Conservation (phyloP, 2,329 filamentous ascomycete species). For the Claviceps africana region DNA sequence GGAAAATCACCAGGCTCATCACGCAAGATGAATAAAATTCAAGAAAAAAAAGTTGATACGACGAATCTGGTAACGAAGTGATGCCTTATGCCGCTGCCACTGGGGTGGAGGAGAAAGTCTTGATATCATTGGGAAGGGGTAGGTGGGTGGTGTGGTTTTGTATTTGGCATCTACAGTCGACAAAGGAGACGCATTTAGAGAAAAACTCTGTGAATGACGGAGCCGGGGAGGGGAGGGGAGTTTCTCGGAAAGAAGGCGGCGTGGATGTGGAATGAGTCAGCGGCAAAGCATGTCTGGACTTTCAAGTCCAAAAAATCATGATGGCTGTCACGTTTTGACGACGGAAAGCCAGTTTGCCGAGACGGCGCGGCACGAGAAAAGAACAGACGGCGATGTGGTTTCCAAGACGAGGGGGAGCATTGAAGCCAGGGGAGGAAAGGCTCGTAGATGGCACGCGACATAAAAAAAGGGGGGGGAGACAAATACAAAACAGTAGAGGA, state of each 20-base stretch:
- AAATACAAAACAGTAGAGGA: not conserved
- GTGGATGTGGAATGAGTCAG: not conserved
- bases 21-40: constrained; percentile 15
- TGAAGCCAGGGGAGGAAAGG: not conserved
- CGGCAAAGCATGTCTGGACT: not conserved
- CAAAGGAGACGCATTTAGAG: not conserved
- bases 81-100: not conserved
- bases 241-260: not conserved
- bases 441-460: not conserved
- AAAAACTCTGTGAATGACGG: not conserved
- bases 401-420: not conserved
- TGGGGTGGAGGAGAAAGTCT: not conserved
- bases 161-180: not conserved
- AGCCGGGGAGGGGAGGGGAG: too few species aligned
- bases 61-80: not conserved
- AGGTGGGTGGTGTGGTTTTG: not conserved
- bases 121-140: not conserved
- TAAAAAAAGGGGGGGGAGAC: not conserved
- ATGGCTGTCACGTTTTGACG: not conserved
- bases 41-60: not conserved
- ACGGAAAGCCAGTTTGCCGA: not conserved
- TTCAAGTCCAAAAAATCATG: not conserved
- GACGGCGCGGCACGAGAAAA: not conserved
- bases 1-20: constrained; percentile 90
- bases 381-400: not conserved